These are phyloP conservation scores for Retiboletus flavoniger DNA, from an alignment of 1,284 basidiomycete species.

Conservation along the genomic window DNA sequence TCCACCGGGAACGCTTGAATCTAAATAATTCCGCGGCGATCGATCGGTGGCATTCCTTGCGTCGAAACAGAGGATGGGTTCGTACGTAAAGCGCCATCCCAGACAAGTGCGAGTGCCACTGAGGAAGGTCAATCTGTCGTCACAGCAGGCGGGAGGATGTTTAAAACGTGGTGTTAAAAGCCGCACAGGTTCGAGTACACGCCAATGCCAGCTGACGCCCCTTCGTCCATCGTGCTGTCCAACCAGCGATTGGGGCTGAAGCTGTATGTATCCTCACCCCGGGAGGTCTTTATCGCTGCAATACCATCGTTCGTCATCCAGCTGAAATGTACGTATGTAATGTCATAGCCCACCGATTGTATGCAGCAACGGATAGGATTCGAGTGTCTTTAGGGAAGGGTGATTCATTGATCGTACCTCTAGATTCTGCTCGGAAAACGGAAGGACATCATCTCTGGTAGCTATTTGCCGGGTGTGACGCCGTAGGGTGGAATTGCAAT, in stretches of 20 bases:
- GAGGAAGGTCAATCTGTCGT: constrained; percentile 42
- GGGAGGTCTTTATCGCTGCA: constrained; percentile 41
- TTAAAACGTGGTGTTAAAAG: not conserved
- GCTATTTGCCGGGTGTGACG: constrained; percentile 36
- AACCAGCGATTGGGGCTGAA: constrained; percentile 55
- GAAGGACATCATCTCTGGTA: constrained; percentile 43
- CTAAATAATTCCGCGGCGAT: not conserved
- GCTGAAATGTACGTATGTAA: not conserved
- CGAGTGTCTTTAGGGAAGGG: constrained; percentile 37
- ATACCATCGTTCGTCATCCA: not conserved
- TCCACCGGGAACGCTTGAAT: not conserved
- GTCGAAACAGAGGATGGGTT: not conserved
- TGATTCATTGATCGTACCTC: constrained; percentile 37
- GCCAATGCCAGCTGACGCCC: constrained; percentile 41
- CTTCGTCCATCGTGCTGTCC: constrained; percentile 31
- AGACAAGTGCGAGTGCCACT: constrained; percentile 37
- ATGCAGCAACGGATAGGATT: constrained; percentile 35
- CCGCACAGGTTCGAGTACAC: constrained; percentile 50
- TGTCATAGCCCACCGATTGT: constrained; percentile 35
- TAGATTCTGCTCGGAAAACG: constrained; percentile 38
- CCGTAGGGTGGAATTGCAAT: constrained; percentile 37
- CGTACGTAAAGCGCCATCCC: no score
- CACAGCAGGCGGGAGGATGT: not conserved
- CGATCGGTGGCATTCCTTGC: not conserved
- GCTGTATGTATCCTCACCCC: constrained; percentile 48